Conservation (phyloP, 805 yeast species). For the Candida hungchunana region DNA sequence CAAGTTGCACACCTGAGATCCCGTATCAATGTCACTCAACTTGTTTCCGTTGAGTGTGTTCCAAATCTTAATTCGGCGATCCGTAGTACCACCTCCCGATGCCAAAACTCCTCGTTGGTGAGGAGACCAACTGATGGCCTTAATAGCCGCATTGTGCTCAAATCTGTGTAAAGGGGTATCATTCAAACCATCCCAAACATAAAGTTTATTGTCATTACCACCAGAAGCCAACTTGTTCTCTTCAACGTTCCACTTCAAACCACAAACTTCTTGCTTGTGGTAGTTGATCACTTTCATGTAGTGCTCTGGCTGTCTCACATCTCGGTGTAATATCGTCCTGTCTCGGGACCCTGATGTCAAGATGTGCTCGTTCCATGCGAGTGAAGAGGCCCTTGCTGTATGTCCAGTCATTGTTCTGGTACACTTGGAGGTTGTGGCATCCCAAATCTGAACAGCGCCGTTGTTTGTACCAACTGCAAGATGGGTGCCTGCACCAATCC, state of each 20-base stretch:
- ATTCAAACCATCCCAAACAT: constrained; percentile 79
- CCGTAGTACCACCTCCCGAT: constrained; percentile 96
- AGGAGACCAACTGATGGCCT: constrained; percentile 97
- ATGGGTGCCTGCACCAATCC: constrained; percentile 96
- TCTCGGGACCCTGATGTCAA: constrained; percentile 87
- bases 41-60: constrained; percentile 76
- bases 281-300: constrained; percentile 63
- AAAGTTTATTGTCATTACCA: constrained; percentile 85
- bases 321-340: constrained; percentile 78
- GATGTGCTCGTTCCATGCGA: constrained; percentile 93
- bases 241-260: constrained; percentile 88
- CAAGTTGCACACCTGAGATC: constrained; percentile 93
- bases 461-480: constrained; percentile 85
- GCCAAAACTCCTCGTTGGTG: constrained; percentile 93
- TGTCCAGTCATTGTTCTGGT: constrained; percentile 93
- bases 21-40: constrained; percentile 82
- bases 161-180: constrained; percentile 68
- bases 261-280: constrained; percentile 95
- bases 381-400: constrained; percentile 72
- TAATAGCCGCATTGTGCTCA: constrained; percentile 93
- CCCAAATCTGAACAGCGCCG: constrained; percentile 94
- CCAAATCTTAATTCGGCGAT: constrained; percentile 87
- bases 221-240: constrained; percentile 93
- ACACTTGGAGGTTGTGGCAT: constrained; percentile 75
- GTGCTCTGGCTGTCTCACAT: constrained; percentile 84